Evolutionary conservation across 2,329 filamentous ascomycete genomes (phyloP).

Genomic region (Fulvia fulva): DNA sequence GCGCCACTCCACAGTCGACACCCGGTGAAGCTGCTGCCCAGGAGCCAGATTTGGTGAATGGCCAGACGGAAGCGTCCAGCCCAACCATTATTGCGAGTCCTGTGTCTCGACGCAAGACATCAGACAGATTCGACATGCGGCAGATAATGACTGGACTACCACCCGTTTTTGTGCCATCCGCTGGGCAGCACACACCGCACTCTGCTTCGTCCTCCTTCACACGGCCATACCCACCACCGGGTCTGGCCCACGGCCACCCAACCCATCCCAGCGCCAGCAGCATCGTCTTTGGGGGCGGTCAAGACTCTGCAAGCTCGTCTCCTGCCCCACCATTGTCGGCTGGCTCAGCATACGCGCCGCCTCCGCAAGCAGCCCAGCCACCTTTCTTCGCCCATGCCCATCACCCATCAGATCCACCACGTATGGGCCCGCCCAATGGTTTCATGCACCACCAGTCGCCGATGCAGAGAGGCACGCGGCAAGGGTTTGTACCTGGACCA

Average conservation of each 20-base stretch:
- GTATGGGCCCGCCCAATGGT: conserved; percentile 5
- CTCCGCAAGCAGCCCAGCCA: conserved; percentile 14
- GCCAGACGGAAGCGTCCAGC: conserved; percentile 8
- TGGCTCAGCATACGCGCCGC: conserved; percentile 20
- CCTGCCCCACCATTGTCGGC: conserved; percentile 32
- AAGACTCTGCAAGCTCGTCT: conserved; percentile 37
- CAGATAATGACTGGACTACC: conserved; percentile 29
- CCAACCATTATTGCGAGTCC: conserved; percentile 9
- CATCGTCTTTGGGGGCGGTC: conserved; percentile 37
- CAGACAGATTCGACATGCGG: conserved; percentile 26
- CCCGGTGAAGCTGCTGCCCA: background rate
- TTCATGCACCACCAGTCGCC: conserved; percentile 5
- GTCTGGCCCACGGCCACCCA: conserved; percentile 15
- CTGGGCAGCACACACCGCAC: conserved; percentile 24
- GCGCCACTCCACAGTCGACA: conserved; percentile 11
- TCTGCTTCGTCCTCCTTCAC: conserved; percentile 20
- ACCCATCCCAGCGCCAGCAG: conserved; percentile 26
- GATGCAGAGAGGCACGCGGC: conserved; percentile 15
- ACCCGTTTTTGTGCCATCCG: conserved; percentile 30
- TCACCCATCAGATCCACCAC: conserved; percentile 25
- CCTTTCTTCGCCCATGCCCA: conserved; percentile 24
- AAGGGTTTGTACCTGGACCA: conserved; percentile 10
- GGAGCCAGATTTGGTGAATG: conserved; percentile 6
- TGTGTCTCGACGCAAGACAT: conserved; percentile 16
- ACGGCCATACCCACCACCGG: conserved; percentile 8